These are phyloP conservation scores for Candida xyloterini DNA, from an alignment of 805 yeast species.

Conservation along the genomic window DNA sequence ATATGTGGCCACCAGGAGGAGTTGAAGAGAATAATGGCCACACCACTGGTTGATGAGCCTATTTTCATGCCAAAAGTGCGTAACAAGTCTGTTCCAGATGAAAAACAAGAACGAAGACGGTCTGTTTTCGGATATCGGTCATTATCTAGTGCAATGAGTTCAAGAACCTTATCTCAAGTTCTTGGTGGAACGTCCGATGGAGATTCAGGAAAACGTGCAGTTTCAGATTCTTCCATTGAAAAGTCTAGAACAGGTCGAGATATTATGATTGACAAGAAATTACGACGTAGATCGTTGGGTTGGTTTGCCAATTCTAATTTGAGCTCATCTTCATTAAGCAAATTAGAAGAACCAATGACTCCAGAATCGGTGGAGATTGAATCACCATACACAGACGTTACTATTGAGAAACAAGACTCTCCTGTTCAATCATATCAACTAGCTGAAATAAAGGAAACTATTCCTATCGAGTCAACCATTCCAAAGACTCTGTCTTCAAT, in stretches of 20 bases:
- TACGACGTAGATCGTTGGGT: slow-evolving; percentile 22
- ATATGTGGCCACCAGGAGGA: slow-evolving; percentile 5
- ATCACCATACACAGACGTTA: neutral
- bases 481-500: slow-evolving; percentile 6
- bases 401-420: neutral
- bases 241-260: neutral
- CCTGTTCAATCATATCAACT: slow-evolving; percentile 3
- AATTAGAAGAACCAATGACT: too few relatives aligned
- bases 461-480: slow-evolving; percentile 3
- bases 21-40: slow-evolving; percentile 14
- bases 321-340: neutral
- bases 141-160: slow-evolving; percentile 23
- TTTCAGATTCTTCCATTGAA: slow-evolving; percentile 12
- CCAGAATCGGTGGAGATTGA: neutral
- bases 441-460: slow-evolving; percentile 2
- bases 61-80: slow-evolving; percentile 15
- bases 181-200: slow-evolving; percentile 7
- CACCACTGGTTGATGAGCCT: slow-evolving; percentile 20
- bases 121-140: slow-evolving; percentile 30
- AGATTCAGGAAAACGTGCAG: slow-evolving; percentile 10
- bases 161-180: slow-evolving; percentile 17
- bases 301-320: slow-evolving; percentile 15
- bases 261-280: slow-evolving; percentile 6
- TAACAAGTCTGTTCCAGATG: slow-evolving; percentile 14
- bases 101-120: slow-evolving; percentile 23